These are phyloP conservation scores for Malania oleifera DNA, from an alignment of 164 flowering plant genomes.

Conservation along the genomic window DNA sequence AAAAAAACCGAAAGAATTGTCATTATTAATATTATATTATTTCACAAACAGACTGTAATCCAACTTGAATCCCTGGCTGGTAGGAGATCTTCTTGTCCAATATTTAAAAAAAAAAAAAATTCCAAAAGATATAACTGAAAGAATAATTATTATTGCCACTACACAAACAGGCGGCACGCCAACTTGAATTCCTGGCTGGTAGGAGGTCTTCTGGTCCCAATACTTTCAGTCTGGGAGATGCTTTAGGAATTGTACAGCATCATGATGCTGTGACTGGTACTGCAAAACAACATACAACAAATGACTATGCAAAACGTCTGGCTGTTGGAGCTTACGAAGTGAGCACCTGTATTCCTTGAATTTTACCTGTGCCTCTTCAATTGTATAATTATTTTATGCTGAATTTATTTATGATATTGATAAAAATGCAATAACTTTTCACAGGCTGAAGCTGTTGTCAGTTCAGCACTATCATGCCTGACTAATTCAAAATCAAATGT, in stretches of 20 bases:
- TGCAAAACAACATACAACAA: constrained; percentile 79
- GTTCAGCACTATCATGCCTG: constrained; percentile 61
- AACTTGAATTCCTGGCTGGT: constrained; percentile 75
- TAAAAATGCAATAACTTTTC: constrained; percentile 3
- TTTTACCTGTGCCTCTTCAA: not conserved
- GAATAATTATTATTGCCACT: constrained; percentile 9
- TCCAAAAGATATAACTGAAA: not conserved
- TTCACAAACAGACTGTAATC: constrained; percentile 76
- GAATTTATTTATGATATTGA: not conserved
- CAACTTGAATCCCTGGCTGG: constrained; percentile 82
- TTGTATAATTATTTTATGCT: constrained; percentile 1
- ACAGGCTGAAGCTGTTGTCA: constrained; percentile 59
- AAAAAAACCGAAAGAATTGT: not conserved
- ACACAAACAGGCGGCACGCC: constrained; percentile 78
- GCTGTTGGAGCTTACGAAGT: constrained; percentile 79
- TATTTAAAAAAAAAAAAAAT: too few relatives aligned
- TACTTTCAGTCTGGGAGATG: constrained; percentile 71
- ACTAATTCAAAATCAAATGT: constrained; percentile 28
- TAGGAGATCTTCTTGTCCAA: constrained; percentile 48
- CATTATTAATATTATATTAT: constrained; percentile 11
- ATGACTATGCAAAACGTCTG: constrained; percentile 83
- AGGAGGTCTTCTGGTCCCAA: constrained; percentile 45
- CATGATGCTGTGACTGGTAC: constrained; percentile 93
- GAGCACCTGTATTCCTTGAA: not conserved
- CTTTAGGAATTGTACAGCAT: constrained; percentile 83